Evolutionary conservation across 352 stramenopile species (phyloP).

Genomic region (Phytophthora quininea): DNA sequence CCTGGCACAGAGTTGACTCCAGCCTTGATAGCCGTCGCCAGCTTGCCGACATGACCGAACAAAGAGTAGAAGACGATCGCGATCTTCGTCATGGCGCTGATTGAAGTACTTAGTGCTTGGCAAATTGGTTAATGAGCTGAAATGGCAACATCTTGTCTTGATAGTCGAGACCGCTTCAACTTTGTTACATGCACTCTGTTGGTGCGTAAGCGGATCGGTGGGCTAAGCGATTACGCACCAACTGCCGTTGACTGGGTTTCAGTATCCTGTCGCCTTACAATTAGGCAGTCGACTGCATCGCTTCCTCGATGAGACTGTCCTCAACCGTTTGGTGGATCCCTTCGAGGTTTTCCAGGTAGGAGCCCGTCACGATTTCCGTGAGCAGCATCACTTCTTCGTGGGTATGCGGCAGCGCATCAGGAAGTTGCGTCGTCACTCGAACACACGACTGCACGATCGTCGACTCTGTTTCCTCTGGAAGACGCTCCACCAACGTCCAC

Average conservation of each 20-base stretch:
- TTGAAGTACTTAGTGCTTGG: not conserved
- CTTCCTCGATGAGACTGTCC: slow-evolving; percentile 32
- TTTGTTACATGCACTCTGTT: not conserved
- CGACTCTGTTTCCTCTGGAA: slow-evolving; percentile 8
- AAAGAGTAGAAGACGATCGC: slow-evolving; percentile 27
- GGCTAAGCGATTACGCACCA: not conserved
- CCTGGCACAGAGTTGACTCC: slow-evolving; percentile 14
- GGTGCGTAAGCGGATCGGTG: not conserved
- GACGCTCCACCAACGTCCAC: slow-evolving; percentile 25
- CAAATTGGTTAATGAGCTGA: not conserved
- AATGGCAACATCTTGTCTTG: not conserved
- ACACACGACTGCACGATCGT: slow-evolving; percentile 38
- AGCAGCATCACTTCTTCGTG: slow-evolving; percentile 34
- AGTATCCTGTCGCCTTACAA: not conserved
- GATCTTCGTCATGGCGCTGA: slow-evolving; percentile 15
- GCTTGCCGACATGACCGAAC: slow-evolving; percentile 13
- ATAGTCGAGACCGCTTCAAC: not conserved
- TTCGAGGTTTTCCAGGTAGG: slow-evolving; percentile 36
- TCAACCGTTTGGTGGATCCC: slow-evolving; percentile 37
- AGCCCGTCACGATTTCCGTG: slow-evolving; percentile 30
- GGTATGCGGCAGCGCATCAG: slow-evolving; percentile 24
- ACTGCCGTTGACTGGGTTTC: not conserved
- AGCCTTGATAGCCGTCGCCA: slow-evolving; percentile 17
- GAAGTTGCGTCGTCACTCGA: slow-evolving; percentile 28
- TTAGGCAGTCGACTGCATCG: slow-evolving; percentile 2